A percentile compares a stretch with the other conserved stretches of the same genome.
Evolutionary conservation across 345 rosid genomes (phyloP).

Genomic region (Rhodamnia rubescens): DNA sequence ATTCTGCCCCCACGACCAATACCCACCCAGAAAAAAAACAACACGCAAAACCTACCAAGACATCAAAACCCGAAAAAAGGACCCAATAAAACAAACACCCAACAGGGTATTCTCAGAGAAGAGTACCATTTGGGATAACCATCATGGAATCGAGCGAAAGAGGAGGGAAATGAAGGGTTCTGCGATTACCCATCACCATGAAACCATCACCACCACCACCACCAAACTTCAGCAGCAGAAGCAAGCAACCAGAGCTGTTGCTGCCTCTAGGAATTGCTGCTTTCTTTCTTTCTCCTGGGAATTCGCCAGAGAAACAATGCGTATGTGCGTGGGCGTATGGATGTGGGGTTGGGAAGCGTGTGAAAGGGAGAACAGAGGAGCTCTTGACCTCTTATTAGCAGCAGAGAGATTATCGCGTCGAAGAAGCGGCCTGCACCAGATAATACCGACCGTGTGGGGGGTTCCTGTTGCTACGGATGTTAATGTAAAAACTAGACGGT

Average conservation of each 20-base stretch:
- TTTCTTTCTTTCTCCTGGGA: background rate
- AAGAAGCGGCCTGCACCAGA: background rate
- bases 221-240: background rate
- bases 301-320: background rate
- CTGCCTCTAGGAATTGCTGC: background rate
- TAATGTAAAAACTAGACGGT: background rate
- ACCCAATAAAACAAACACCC: background rate
- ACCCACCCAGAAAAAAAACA: background rate
- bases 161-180: constrained; percentile 3
- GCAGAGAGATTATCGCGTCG: background rate
- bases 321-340: background rate
- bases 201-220: background rate
- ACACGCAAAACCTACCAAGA: background rate
- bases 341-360: background rate
- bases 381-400: background rate
- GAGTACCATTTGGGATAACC: constrained; percentile 42
- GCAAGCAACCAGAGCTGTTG: background rate
- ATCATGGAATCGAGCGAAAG: constrained; percentile 23
- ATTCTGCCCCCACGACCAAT: background rate
- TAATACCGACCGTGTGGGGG: background rate
- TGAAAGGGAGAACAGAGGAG: background rate
- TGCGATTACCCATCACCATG: background rate
- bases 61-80: background rate
- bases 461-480: background rate
- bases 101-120: constrained; percentile 12